Evolutionary conservation across 129 eudicot species (phyloP), one percentile per base, ranked within the genome.

Genomic region (Pseudognaphalium luteoalbum): DNA sequence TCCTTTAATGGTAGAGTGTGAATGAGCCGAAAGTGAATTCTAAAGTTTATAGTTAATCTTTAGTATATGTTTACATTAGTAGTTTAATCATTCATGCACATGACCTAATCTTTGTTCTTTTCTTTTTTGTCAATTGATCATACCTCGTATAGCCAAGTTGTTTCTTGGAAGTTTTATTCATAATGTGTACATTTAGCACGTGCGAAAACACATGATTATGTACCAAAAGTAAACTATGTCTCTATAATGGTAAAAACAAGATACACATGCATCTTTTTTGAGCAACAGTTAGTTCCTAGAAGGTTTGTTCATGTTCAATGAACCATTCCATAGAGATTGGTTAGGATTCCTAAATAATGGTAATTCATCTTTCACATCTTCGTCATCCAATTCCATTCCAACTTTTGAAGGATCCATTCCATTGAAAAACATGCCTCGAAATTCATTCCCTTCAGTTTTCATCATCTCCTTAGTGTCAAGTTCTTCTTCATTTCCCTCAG

Each of bases 331-430:
- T 14, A 84, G 29, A 0, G 84, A 32, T 73, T 72, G 82, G 57
- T 71, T 68, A 19, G 84, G 59, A 41, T 44, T 66, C 78, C 81
- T 58, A 74, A 75, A 84, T 62, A 80, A 54, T 5, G 82, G 78
- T 74, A 76, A 76, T 21, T 81, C 84, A 66, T 76, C 61, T 68
- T 80, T 80, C 66, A 51, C 87, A 8, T 78, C 72, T 28, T 68
- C 76, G 9, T 83, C 86, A 1, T 80, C 79, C 75, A 76, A 74
- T 37, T 82, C 86, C 82, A 82, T 72, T 58, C 66, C 86, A 14
- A 76, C 82, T 33, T 76, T 84, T 3, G 84, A 76, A 71, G 87
- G 82, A 65, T 81, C 72, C 81, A 84, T 76, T 72, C 87, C 82
- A 5, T 72, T 71, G 47, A 75, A 80, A 58, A 66, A 84, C 71